A percentile compares a stretch with the other conserved stretches of the same genome.
Conservation (phyloP, 305 asterid species). For the Vinca major region DNA sequence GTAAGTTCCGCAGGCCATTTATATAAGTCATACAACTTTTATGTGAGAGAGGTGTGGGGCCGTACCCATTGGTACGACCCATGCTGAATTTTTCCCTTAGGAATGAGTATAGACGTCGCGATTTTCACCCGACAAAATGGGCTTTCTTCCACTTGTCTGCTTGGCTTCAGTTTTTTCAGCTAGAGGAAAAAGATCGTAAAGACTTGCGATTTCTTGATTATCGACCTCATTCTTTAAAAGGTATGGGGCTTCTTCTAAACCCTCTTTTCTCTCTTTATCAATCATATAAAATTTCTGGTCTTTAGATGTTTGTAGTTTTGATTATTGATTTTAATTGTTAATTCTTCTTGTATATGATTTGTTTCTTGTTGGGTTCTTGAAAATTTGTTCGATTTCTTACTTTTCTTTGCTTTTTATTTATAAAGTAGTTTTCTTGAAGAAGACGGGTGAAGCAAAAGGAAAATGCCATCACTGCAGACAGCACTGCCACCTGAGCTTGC, state of each 20-base stretch:
- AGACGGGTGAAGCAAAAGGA: background rate
- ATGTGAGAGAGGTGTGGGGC: too few relatives aligned
- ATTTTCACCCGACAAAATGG: too few relatives aligned
- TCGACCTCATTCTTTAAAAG: background rate
- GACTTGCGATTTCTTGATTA: background rate
- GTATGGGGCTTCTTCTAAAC: background rate
- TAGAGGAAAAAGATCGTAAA: too few relatives aligned
- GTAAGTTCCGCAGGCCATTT: too few relatives aligned
- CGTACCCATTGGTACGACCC: too few relatives aligned
- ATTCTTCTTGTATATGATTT: background rate
- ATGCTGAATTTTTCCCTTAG: too few relatives aligned
- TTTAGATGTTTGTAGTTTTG: background rate
- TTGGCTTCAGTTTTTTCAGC: too few relatives aligned
- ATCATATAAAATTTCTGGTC: background rate
- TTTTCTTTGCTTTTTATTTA: background rate
- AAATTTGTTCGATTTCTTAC: background rate
- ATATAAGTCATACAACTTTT: too few relatives aligned
- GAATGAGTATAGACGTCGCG: too few relatives aligned
- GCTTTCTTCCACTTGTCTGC: too few relatives aligned
- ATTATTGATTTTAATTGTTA: background rate
- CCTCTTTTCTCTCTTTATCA: too few relatives aligned
- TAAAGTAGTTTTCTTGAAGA: background rate
- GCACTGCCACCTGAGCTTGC: slow-evolving; percentile 91
- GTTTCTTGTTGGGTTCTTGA: background rate
- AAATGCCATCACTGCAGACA: slow-evolving; percentile 77